A percentile compares a stretch with the other conserved stretches of the same genome.
Conservation (phyloP, 2,329 filamentous ascomycete genomes). For the Cercospora zeae-maydis region DNA sequence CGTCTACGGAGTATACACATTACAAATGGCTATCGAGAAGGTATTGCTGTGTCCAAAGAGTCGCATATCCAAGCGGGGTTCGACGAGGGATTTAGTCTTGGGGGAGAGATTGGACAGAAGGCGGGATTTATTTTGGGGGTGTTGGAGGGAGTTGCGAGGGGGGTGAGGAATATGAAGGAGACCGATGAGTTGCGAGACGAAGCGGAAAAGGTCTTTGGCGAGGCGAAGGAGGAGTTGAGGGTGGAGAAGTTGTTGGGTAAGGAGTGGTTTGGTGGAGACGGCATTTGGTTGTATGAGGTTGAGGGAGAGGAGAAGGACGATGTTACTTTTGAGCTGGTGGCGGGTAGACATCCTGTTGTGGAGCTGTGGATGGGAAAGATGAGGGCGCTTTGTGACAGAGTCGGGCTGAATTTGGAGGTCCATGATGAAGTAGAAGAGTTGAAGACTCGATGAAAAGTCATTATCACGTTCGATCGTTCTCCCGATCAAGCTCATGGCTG, state of each 20-base stretch:
- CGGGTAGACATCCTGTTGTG: constrained; percentile 64
- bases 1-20: constrained; percentile 72
- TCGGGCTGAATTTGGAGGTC: constrained; percentile 14
- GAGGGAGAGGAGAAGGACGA: constrained; percentile 35
- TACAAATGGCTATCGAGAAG: constrained; percentile 87
- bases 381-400: constrained; percentile 7
- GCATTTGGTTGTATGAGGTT: constrained; percentile 64
- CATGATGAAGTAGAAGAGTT: background rate
- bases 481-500: background rate
- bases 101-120: constrained; percentile 71
- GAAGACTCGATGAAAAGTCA: background rate
- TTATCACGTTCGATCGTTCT: background rate
- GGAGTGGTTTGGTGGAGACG: constrained; percentile 66
- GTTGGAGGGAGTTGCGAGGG: constrained; percentile 66
- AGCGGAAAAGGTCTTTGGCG: constrained; percentile 26
- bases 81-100: constrained; percentile 83
- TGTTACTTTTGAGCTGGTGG: constrained; percentile 60
- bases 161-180: constrained; percentile 30
- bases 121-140: constrained; percentile 74
- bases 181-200: constrained; percentile 24
- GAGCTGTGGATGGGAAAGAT: constrained; percentile 54
- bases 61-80: constrained; percentile 79
- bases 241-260: constrained; percentile 61
- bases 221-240: constrained; percentile 41
- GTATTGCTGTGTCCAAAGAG: constrained; percentile 71